Conservation (phyloP, 192 early-diverging fungal species). For the Coemansia sp. region DNA sequence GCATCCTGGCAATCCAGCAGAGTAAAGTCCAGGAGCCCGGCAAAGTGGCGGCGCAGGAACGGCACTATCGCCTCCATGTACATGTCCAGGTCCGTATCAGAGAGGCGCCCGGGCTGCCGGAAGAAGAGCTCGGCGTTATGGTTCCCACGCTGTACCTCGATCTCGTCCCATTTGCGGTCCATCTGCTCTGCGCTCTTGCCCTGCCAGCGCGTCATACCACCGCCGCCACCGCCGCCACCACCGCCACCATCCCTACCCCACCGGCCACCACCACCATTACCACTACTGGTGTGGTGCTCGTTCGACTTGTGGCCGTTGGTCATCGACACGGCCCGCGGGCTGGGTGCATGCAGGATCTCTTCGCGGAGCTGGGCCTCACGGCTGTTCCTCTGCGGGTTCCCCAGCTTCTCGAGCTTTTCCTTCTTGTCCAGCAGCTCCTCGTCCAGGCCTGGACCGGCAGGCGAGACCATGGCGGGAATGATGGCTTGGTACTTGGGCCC, state of each 20-base stretch:
- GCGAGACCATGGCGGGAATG: conserved; percentile 52
- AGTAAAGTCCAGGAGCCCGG: conserved; percentile 32
- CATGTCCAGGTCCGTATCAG: conserved; percentile 49
- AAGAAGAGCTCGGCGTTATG: conserved; percentile 43
- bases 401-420: not conserved
- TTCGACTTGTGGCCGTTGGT: not conserved
- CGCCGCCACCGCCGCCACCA: conserved; percentile 19
- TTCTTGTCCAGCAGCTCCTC: conserved; percentile 5
- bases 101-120: conserved; percentile 26
- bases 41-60: conserved; percentile 32
- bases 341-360: not conserved
- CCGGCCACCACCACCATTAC: too few relatives aligned
- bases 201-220: conserved; percentile 28
- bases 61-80: conserved; percentile 44
- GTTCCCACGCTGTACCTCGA: conserved; percentile 35
- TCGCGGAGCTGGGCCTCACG: not conserved
- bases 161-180: conserved; percentile 38
- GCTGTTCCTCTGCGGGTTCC: not conserved
- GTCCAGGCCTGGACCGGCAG: conserved; percentile 33
- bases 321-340: not conserved
- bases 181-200: conserved; percentile 44
- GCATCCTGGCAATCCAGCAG: conserved; percentile 60
- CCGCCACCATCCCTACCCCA: too few relatives aligned
- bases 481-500: conserved; percentile 78
- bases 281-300: too few relatives aligned